A percentile compares a stretch with the other conserved stretches of the same genome.
Evolutionary conservation across 2,329 filamentous ascomycete genomes (phyloP).

Genomic region (Ophiosphaerella herpotricha): DNA sequence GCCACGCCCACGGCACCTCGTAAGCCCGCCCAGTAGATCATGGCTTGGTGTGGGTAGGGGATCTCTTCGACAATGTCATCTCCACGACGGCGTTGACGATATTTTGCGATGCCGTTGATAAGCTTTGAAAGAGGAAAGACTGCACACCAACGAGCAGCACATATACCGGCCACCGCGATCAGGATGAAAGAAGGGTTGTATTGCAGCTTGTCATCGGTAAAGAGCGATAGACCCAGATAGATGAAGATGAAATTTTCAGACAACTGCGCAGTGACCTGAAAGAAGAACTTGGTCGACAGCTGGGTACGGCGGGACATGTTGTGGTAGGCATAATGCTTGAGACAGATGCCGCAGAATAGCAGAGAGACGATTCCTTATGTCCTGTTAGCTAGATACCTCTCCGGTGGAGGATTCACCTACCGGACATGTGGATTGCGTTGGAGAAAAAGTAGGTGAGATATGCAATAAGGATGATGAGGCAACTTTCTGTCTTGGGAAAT

Average conservation of each 20-base stretch:
- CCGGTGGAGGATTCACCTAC: conserved; percentile 57
- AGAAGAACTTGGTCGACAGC: conserved; percentile 96
- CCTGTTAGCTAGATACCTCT: conserved; percentile 12
- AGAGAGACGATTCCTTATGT: conserved; percentile 85
- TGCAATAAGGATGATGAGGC: conserved; percentile 87
- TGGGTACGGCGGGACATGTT: conserved; percentile 99
- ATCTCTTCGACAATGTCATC: conserved; percentile 74
- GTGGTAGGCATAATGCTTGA: conserved; percentile 99
- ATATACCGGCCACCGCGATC: conserved; percentile 88
- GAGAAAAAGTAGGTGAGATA: conserved; percentile 99
- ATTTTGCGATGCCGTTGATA: conserved; percentile 92
- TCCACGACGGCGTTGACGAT: conserved; percentile 77
- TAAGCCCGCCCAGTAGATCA: conserved; percentile 99
- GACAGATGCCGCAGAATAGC: conserved; percentile 94
- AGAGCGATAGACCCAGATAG: conserved; percentile 91
- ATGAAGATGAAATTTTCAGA: conserved; percentile 99
- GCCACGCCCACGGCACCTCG: conserved; percentile 95
- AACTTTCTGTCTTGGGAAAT: conserved; percentile 96
- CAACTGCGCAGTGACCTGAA: conserved; percentile 90
- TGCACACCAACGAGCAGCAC: conserved; percentile 86
- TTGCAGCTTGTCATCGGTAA: conserved; percentile 83
- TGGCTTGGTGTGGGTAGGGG: conserved; percentile 94
- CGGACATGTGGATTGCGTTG: conserved; percentile 93
- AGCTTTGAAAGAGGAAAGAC: conserved; percentile 89
- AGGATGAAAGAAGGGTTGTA: conserved; percentile 97